Evolutionary conservation across 495 filamentous ascomycete species (phyloP), one percentile per base, ranked within the genome.

Genomic region (Penicillium pulvis): DNA sequence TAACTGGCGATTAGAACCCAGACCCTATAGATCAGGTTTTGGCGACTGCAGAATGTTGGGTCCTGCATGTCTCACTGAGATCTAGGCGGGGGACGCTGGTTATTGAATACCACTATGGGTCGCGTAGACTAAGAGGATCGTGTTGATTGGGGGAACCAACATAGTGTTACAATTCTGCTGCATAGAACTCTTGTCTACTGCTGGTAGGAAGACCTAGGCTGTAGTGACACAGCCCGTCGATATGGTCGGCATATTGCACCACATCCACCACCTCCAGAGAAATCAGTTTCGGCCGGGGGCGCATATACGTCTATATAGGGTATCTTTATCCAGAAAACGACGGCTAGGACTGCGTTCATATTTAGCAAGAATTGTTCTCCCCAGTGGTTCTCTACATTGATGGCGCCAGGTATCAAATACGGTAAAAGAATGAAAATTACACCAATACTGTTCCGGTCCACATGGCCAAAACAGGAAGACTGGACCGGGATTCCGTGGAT

Each of bases 41-140:
- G 20, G 20, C 14, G 35, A 39, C 14, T 4, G 35, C 12, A 39
- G 35, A 39, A 2, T 12, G 14, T 39, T 39, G 35, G 35, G 16
- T 41, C 39, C 39, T 41, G 39, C 39, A 41, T 41, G 39, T 41
- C 39, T 41, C 39, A 41, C 39, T 41, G 39, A 41, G 39, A 17
- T 17, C 16, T 41, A 17, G 39, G 39, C 39, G 39, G 9, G 33
- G 33, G 6, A 36, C 6, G 33, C 12, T 36, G 33, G 12, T 36
- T 28, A 3, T 28, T 41, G 39, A n/a, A n/a, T 41, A 41, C n/a
- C 39, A 41, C 4, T 41, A 41, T 17, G 39, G 39, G 39, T 41
- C 39, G 17, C 5, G 39, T 17, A 41, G 39, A 17, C 5, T 2
- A 41, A 4, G 39, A 17, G 39, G 1, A 6, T 17, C 16, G n/a